Evolutionary conservation across 2,329 filamentous ascomycete species (phyloP).

Genomic region (Aspergillus glaucus): DNA sequence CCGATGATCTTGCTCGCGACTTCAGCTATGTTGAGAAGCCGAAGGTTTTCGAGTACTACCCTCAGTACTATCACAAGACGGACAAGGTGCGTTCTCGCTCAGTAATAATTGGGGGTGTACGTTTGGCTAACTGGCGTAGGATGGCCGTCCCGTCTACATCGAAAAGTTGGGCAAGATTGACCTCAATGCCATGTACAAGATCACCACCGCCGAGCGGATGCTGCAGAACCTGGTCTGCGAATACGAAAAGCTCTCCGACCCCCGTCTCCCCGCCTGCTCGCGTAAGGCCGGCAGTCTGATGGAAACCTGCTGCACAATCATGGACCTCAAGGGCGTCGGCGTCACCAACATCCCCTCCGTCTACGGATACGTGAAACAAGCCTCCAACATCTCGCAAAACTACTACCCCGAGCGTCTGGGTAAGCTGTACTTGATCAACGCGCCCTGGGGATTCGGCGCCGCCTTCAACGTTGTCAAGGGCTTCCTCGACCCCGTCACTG

Average conservation of each 20-base stretch:
- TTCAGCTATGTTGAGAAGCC: slow-evolving; percentile 86
- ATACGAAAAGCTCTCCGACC: slow-evolving; percentile 94
- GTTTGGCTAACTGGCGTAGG: slow-evolving; percentile 46
- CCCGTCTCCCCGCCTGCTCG: slow-evolving; percentile 88
- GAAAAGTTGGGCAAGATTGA: slow-evolving; percentile 94
- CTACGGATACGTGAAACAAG: slow-evolving; percentile 79
- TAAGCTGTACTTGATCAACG: slow-evolving; percentile 96
- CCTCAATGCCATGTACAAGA: slow-evolving; percentile 81
- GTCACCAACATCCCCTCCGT: slow-evolving; percentile 74
- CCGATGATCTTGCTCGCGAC: slow-evolving; percentile 70
- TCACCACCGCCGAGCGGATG: slow-evolving; percentile 90
- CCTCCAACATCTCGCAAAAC: slow-evolving; percentile 89
- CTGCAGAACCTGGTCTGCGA: slow-evolving; percentile 92
- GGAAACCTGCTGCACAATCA: slow-evolving; percentile 97
- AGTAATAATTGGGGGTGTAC: neutral
- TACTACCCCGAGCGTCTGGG: slow-evolving; percentile 98
- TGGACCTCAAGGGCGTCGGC: slow-evolving; percentile 94
- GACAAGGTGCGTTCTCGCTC: slow-evolving; percentile 40
- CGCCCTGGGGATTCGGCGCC: slow-evolving; percentile 86
- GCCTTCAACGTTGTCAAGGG: slow-evolving; percentile 84
- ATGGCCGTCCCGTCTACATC: slow-evolving; percentile 94
- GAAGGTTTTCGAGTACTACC: slow-evolving; percentile 83
- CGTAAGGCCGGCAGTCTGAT: slow-evolving; percentile 83
- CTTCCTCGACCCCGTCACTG: slow-evolving; percentile 95
- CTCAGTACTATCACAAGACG: slow-evolving; percentile 94